Evolutionary conservation across 164 flowering plant species (phyloP), one percentile per base, ranked within the genome.

Genomic region (Macadamia tetraphylla): DNA sequence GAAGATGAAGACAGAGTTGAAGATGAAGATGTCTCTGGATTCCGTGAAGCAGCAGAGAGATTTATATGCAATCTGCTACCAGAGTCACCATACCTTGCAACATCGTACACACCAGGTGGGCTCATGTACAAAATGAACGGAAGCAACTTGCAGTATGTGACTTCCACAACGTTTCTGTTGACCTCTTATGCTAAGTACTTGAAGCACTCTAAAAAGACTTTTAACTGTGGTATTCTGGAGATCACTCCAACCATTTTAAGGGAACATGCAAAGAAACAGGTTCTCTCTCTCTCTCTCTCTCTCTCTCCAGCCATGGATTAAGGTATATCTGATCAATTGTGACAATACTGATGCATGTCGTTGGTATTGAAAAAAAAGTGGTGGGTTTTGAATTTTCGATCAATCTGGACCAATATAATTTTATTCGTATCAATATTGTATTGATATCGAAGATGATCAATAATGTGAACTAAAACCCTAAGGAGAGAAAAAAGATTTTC

Each of bases 101-200:
- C 69, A 9, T 17, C 62, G 44, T 79, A 77, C 69, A 76, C 82
- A 5, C 75, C 75, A 69, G 79, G 85, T 30, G 85, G 81, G 17
- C 79, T 82, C 8, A 13, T 82, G 5, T 76, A 65, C 65, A 80
- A 78, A 58, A 48, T 69, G 64, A 58, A 60, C 43, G 83, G 69
- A 35, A 73, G 74, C 66, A 82, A 82, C 73, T 61, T 80, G 75
- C 85, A 82, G 18, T 73, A 82, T 68, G 76, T 73, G 29, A 78
- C 83, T 2, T 63, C 80, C 29, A 29, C 73, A 1, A 62, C 83
- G 3, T 80, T 82, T 43, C 62, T 80, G 11, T 69, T 80, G 42
- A 53, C 71, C 1, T 61, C 75, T 35, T 78, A 80, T 60, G 80
- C 83, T 32, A 74, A 73, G 57, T 72, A 76, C 73, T 63, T 82